Conservation (phyloP, 2,329 filamentous ascomycete genomes). For the Aspergillus ruber region DNA sequence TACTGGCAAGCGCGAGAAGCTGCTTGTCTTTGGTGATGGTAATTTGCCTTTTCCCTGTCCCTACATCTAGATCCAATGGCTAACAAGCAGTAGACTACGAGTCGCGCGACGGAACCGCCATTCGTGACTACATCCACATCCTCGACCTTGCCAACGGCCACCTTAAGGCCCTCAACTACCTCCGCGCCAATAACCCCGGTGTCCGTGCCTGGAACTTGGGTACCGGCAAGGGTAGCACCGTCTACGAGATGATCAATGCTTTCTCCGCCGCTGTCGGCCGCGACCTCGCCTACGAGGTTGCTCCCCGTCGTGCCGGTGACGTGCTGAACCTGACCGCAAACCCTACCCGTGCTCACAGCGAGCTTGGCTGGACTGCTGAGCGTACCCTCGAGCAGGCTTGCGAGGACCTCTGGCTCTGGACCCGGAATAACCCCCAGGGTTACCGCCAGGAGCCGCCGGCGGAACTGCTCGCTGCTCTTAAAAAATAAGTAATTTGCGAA, state of each 20-base stretch:
- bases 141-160: constrained; percentile 47
- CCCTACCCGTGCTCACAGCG: constrained; percentile 75
- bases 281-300: constrained; percentile 80
- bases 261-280: constrained; percentile 83
- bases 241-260: constrained; percentile 95
- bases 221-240: constrained; percentile 87
- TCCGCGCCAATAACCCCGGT: constrained; percentile 59
- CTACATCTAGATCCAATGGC: neutral
- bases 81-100: constrained; percentile 62
- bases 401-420: constrained; percentile 93
- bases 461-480: constrained; percentile 59
- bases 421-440: constrained; percentile 90
- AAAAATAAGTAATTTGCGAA: constrained; percentile 24
- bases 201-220: constrained; percentile 96
- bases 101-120: constrained; percentile 42
- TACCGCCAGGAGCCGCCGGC: constrained; percentile 88
- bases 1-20: constrained; percentile 87
- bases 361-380: constrained; percentile 89
- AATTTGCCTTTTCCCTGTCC: constrained; percentile 32
- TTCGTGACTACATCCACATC: constrained; percentile 70
- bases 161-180: constrained; percentile 62
- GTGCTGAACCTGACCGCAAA: constrained; percentile 94
- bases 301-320: constrained; percentile 74
- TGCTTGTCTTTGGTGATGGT: constrained; percentile 92
- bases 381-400: constrained; percentile 88